phyloP scores from a whole-genome alignment of 176 grass and related monocot genomes.

The Calamus simplicifolius region DNA sequence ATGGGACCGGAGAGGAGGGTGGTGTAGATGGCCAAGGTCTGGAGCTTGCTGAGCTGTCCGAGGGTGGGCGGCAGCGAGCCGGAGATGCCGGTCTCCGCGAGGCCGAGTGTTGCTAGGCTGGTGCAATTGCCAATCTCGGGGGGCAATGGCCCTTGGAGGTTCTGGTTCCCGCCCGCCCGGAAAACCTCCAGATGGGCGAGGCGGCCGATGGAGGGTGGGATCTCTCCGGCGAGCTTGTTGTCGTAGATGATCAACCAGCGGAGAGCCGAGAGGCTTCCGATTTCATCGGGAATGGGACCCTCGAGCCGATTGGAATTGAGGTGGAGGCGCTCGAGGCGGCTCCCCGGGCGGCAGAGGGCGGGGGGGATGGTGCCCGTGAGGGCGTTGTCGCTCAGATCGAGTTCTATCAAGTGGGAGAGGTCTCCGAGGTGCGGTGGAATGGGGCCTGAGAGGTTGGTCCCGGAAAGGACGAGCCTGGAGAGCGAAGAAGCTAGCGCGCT shows the following conservation, averaged over 20 bases:
- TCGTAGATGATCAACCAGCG: slow-evolving; percentile 62
- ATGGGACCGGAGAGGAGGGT: slow-evolving; percentile 61
- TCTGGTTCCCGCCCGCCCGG: slow-evolving; percentile 66
- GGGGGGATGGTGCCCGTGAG: slow-evolving; percentile 53
- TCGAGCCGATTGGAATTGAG: slow-evolving; percentile 66
- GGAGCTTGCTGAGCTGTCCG: slow-evolving; percentile 48
- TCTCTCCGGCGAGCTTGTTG: slow-evolving; percentile 62
- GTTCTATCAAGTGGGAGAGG: slow-evolving; percentile 32
- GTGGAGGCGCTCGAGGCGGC: slow-evolving; percentile 45
- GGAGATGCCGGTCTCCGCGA: slow-evolving; percentile 73
- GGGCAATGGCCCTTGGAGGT: slow-evolving; percentile 54
- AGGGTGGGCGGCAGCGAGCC: slow-evolving; percentile 45
- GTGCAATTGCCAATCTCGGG: slow-evolving; percentile 52
- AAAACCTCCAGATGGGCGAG: slow-evolving; percentile 44
- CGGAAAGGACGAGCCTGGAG: slow-evolving; percentile 44
- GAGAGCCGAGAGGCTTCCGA: slow-evolving; percentile 51
- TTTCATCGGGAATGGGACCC: slow-evolving; percentile 42
- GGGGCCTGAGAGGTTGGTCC: slow-evolving; percentile 53
- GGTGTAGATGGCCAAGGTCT: slow-evolving; percentile 66
- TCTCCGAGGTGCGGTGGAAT: slow-evolving; percentile 48
- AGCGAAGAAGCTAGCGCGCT: slow-evolving; percentile 38
- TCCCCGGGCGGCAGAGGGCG: slow-evolving; percentile 47
- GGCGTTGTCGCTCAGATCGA: slow-evolving; percentile 76
- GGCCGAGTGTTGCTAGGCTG: slow-evolving; percentile 55
- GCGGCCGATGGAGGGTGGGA: slow-evolving; percentile 44